Evolutionary conservation across 371 early-diverging fungal species (phyloP).

Genomic region (Scutellospora calospora): DNA sequence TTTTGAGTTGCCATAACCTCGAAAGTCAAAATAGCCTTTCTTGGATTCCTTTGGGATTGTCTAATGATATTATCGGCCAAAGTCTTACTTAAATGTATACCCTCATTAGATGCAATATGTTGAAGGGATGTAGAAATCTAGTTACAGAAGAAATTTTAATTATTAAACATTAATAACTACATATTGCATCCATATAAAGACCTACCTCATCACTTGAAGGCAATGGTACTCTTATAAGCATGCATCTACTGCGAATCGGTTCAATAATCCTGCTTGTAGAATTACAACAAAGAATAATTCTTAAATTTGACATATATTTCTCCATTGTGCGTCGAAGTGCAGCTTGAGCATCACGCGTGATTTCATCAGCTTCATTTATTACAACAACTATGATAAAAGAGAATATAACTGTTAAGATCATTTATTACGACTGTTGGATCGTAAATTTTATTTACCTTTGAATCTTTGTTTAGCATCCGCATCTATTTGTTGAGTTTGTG

Average conservation of each 20-base stretch:
- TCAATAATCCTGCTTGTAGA: constrained; percentile 93
- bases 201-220: constrained; percentile 77
- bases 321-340: constrained; percentile 99
- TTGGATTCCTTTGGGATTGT: constrained; percentile 83
- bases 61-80: constrained; percentile 76
- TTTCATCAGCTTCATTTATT: constrained; percentile 95
- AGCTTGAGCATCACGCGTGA: constrained; percentile 97
- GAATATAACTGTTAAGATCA: background rate
- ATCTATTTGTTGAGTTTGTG: constrained; percentile 97
- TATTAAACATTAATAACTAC: background rate
- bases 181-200: background rate
- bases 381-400: constrained; percentile 76
- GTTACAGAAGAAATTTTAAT: background rate
- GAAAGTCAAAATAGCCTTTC: constrained; percentile 90
- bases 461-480: constrained; percentile 80
- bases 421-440: background rate
- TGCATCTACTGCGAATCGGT: constrained; percentile 96
- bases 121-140: constrained; percentile 72
- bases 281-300: constrained; percentile 94
- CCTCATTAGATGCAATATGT: constrained; percentile 81
- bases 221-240: constrained; percentile 90
- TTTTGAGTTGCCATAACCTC: constrained; percentile 76
- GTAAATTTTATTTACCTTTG: constrained; percentile 68
- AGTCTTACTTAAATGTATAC: constrained; percentile 68
- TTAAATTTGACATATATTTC: constrained; percentile 93